Evolutionary conservation across 768 basidiomycete genomes (phyloP).

Genomic region (Trametes meyenii): DNA sequence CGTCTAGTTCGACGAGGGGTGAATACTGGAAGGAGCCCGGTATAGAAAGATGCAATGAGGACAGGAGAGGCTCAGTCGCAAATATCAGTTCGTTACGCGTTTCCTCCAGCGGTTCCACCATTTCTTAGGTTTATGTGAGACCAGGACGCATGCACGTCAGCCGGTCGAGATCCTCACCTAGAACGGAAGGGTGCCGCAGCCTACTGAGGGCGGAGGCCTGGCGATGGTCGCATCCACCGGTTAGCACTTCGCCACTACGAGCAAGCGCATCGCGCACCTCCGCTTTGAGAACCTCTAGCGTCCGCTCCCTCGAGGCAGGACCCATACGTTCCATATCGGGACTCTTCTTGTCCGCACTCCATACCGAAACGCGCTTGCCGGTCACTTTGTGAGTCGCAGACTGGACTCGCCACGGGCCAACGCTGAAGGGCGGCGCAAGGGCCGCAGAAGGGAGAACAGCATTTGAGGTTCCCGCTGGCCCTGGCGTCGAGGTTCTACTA

Average conservation of each 20-base stretch:
- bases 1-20: conserved; percentile 83
- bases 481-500: conserved; percentile 43
- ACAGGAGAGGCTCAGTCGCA: conserved; percentile 88
- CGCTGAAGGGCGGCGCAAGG: conserved; percentile 56
- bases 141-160: conserved; percentile 10
- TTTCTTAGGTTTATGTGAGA: conserved; percentile 55
- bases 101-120: conserved; percentile 97
- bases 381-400: conserved; percentile 88
- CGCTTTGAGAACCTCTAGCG: conserved; percentile 83
- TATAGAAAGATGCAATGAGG: conserved; percentile 80
- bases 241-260: not conserved
- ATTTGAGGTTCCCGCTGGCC: conserved; percentile 36
- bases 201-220: conserved; percentile 84
- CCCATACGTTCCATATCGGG: conserved; percentile 74
- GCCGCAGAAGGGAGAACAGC: conserved; percentile 43
- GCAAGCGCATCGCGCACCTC: conserved; percentile 59
- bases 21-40: conserved; percentile 59
- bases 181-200: conserved; percentile 89
- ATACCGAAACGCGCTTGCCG: conserved; percentile 87
- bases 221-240: not conserved
- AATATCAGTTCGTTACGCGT: conserved; percentile 87
- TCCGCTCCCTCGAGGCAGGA: conserved; percentile 66
- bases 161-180: conserved; percentile 55
- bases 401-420: conserved; percentile 91
- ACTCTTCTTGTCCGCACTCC: conserved; percentile 85